Evolutionary conservation across 306 rosid species (phyloP).

Genomic region (Pyrus communis): DNA sequence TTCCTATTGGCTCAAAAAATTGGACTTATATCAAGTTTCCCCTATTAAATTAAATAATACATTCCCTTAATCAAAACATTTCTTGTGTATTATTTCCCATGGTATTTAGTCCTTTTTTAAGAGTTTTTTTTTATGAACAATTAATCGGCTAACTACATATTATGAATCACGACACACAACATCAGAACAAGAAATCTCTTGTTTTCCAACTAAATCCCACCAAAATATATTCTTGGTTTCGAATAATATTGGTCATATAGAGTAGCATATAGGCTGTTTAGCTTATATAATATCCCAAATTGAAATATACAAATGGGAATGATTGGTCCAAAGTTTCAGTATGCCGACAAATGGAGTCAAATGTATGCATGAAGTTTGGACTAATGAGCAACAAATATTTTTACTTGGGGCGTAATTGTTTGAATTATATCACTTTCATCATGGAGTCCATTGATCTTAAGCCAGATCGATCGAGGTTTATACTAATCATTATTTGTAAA

Average conservation of each 20-base stretch:
- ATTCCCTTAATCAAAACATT: neutral
- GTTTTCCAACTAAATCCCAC: slow-evolving; percentile 4
- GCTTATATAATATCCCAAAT: slow-evolving; percentile 8
- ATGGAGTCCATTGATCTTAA: neutral
- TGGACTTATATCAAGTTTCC: no score
- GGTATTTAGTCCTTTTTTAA: neutral
- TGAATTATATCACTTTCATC: neutral
- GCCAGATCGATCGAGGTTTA: neutral
- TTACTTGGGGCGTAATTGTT: neutral
- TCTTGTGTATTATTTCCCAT: neutral
- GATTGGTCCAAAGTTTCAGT: slow-evolving; percentile 6
- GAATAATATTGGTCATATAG: neutral
- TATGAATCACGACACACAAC: slow-evolving; percentile 6
- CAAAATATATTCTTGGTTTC: neutral
- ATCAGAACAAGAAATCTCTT: slow-evolving; percentile 5
- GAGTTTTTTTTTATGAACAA: neutral
- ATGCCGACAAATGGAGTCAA: slow-evolving; percentile 18
- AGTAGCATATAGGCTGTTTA: neutral
- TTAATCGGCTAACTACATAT: neutral
- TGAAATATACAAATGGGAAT: slow-evolving; percentile 1
- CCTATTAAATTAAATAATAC: neutral
- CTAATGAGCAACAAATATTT: neutral
- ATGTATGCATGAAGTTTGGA: slow-evolving; percentile 11
- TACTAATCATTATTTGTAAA: neutral
- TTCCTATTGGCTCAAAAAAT: no score